phyloP scores from a whole-genome alignment of 148 eudicot genomes.

The Salicornia ramosissima region DNA sequence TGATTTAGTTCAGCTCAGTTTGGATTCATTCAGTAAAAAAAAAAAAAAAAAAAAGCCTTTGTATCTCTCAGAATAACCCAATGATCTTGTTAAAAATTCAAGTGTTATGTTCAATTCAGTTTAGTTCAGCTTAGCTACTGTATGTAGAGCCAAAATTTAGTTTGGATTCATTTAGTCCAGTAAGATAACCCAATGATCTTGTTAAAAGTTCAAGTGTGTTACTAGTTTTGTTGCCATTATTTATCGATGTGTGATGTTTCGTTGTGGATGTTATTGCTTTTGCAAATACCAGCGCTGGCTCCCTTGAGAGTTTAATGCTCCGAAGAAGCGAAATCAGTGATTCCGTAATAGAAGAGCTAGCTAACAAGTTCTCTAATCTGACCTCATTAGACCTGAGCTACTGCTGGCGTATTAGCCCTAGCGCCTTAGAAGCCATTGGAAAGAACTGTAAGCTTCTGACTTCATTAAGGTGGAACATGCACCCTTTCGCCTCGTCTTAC shows the following conservation, averaged over 20 bases:
- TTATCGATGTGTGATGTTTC: conserved; percentile 11
- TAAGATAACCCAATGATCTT: neutral
- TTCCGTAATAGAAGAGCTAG: conserved; percentile 50
- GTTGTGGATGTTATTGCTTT: conserved; percentile 13
- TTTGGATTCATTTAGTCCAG: too few species aligned
- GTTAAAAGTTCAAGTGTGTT: neutral
- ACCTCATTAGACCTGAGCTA: conserved; percentile 58
- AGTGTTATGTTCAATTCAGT: too few species aligned
- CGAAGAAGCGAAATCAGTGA: conserved; percentile 58
- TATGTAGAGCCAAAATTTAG: too few species aligned
- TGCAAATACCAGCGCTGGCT: conserved; percentile 46
- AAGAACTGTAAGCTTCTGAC: conserved; percentile 51
- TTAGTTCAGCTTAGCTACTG: too few species aligned
- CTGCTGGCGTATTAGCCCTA: conserved; percentile 43
- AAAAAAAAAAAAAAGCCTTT: too few species aligned
- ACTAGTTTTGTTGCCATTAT: neutral
- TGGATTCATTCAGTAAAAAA: too few species aligned
- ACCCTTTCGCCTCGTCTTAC: conserved; percentile 37
- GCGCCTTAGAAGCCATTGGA: conserved; percentile 57
- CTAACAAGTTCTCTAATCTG: conserved; percentile 38
- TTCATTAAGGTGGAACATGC: conserved; percentile 62
- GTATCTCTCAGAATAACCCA: too few species aligned
- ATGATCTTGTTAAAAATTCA: too few species aligned
- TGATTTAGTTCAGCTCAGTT: too few species aligned
- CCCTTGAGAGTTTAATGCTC: conserved; percentile 45